Conservation (phyloP, 2,329 filamentous ascomycete genomes). For the Monosporascus cannonballus region DNA sequence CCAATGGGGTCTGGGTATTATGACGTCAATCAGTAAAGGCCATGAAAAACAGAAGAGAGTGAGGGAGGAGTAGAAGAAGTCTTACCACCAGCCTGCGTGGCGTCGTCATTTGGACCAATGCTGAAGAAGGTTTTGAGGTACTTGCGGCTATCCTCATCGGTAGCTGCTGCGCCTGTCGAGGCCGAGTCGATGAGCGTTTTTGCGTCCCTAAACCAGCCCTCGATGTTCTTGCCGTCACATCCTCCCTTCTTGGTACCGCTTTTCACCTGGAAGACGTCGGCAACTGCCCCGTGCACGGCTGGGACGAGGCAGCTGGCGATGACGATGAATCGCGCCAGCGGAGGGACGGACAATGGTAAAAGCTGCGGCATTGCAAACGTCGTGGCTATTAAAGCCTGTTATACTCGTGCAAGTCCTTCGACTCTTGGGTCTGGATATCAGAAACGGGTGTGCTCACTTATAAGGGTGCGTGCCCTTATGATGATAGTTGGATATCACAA, state of each 20-base stretch:
- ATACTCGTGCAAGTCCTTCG: background rate
- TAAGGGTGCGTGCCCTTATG: no score
- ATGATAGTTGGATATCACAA: no score
- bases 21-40: background rate
- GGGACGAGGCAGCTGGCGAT: background rate
- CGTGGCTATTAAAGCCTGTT: background rate
- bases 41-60: background rate
- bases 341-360: background rate
- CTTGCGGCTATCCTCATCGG: slow-evolving; percentile 5
- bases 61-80: background rate
- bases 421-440: no score
- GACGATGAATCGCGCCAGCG: background rate
- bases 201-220: slow-evolving; percentile 4
- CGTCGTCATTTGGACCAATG: slow-evolving; percentile 2
- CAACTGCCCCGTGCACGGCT: background rate
- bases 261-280: slow-evolving; percentile 6
- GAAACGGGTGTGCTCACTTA: no score
- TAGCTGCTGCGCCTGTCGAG: slow-evolving; percentile 2
- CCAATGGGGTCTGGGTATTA: slow-evolving; percentile 1
- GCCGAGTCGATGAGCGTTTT: slow-evolving; percentile 4
- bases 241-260: slow-evolving; percentile 3
- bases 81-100: slow-evolving; percentile 4
- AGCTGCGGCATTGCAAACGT: background rate
- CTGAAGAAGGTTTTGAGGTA: slow-evolving; percentile 7
- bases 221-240: slow-evolving; percentile 4